These are phyloP conservation scores for Microbotryum scabiosae DNA, from an alignment of 1,284 basidiomycete species.

Conservation along the genomic window DNA sequence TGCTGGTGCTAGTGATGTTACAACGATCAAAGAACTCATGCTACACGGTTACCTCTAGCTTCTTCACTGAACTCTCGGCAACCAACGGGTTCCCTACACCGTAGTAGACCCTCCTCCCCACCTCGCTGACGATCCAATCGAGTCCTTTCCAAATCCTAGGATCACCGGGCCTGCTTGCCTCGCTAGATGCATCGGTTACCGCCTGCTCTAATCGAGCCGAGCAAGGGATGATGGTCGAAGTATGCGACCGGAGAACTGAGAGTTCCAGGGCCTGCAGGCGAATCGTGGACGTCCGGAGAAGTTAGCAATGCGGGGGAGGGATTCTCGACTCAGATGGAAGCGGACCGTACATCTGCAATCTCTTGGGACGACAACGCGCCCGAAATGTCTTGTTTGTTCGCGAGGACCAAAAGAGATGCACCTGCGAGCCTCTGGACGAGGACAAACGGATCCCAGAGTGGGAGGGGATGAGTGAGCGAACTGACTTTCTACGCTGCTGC, in stretches of 20 bases:
- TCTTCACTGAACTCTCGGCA: too few relatives aligned
- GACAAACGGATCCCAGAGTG: too few relatives aligned
- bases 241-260: slow-evolving; percentile 10
- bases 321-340: too few relatives aligned
- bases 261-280: slow-evolving; percentile 21
- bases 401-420: slow-evolving; percentile 89
- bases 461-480: background rate
- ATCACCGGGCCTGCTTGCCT: background rate
- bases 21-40: too few relatives aligned
- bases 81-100: slow-evolving; percentile 13
- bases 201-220: background rate
- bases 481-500: background rate
- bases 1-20: too few relatives aligned
- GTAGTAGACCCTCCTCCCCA: slow-evolving; percentile 25
- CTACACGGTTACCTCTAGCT: too few relatives aligned
- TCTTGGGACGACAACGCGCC: slow-evolving; percentile 75
- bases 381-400: slow-evolving; percentile 96
- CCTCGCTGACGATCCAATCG: slow-evolving; percentile 30
- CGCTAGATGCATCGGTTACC: background rate
- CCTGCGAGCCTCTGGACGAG: slow-evolving; percentile 68
- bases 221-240: background rate
- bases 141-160: slow-evolving; percentile 20
- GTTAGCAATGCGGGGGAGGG: too few relatives aligned
- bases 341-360: slow-evolving; percentile 62
- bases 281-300: too few relatives aligned